phyloP scores from a whole-genome alignment of 768 basidiomycete genomes.

The Mycena kentingensis region DNA sequence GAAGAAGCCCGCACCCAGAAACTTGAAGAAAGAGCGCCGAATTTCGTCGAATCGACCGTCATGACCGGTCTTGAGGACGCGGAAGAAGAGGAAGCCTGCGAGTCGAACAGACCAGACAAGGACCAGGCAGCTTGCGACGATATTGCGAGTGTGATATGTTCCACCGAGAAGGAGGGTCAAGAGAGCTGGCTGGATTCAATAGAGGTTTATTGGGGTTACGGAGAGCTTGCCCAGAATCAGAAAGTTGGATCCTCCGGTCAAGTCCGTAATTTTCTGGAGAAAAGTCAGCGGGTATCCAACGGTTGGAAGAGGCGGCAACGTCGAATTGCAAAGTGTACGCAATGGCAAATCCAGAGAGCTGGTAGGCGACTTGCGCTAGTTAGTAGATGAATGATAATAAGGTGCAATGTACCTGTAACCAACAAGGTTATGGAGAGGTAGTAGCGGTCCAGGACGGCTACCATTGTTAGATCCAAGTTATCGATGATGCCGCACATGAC shows the following conservation, averaged over 20 bases:
- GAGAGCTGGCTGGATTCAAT: slow-evolving; percentile 26
- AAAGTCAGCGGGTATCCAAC: too few relatives aligned
- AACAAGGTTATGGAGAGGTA: slow-evolving; percentile 53
- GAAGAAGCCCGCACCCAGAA: slow-evolving; percentile 43
- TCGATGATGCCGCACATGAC: too few relatives aligned
- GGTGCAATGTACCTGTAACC: slow-evolving; percentile 42
- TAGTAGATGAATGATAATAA: background rate
- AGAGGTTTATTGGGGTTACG: background rate
- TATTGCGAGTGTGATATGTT: slow-evolving; percentile 60
- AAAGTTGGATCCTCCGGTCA: slow-evolving; percentile 71
- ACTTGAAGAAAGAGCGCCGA: slow-evolving; percentile 64
- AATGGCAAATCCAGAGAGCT: slow-evolving; percentile 61
- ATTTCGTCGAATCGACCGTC: slow-evolving; percentile 72
- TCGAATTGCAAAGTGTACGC: slow-evolving; percentile 73
- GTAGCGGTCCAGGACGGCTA: slow-evolving; percentile 47
- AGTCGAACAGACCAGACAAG: slow-evolving; percentile 69
- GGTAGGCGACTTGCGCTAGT: slow-evolving; percentile 37
- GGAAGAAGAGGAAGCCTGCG: slow-evolving; percentile 66
- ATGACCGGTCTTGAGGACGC: slow-evolving; percentile 68
- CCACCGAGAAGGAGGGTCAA: slow-evolving; percentile 64
- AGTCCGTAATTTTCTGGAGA: slow-evolving; percentile 78
- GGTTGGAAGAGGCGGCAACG: too few relatives aligned
- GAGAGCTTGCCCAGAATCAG: slow-evolving; percentile 52
- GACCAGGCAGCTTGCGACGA: slow-evolving; percentile 55
- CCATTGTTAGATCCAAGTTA: too few relatives aligned